phyloP scores from a whole-genome alignment of 345 rosid species.

The Citrus glauca region DNA sequence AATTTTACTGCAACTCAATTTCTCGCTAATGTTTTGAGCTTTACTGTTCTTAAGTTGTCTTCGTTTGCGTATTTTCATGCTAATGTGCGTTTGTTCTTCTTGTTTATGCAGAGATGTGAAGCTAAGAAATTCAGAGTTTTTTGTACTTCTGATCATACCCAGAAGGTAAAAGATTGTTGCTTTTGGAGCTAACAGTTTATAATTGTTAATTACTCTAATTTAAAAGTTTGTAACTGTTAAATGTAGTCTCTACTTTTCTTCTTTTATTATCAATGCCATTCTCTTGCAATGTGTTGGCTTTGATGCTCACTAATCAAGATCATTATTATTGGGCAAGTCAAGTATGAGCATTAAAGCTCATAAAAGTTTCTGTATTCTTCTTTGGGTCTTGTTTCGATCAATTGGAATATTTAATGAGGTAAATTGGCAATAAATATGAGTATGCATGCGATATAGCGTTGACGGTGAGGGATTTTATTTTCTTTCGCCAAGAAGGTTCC shows the following conservation, averaged over 20 bases:
- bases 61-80: background rate
- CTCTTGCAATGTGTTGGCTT: background rate
- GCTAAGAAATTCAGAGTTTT: conserved; percentile 36
- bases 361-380: background rate
- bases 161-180: conserved; percentile 33
- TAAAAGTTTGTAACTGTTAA: no score
- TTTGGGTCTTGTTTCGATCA: background rate
- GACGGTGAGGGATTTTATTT: background rate
- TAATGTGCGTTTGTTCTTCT: background rate
- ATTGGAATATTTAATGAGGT: background rate
- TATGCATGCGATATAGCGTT: background rate
- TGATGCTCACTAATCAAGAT: no score
- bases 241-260: background rate
- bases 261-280: background rate
- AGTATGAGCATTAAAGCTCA: background rate
- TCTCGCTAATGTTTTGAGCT: background rate
- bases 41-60: background rate
- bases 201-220: background rate
- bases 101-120: conserved; percentile 30
- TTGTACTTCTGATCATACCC: conserved; percentile 44
- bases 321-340: no score
- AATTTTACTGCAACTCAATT: background rate
- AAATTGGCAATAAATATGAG: background rate
- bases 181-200: background rate
- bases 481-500: background rate